Base-by-base conservation (phyloP, 2,329 filamentous ascomycete genomes). In the Acrocalymma vagum region DNA sequence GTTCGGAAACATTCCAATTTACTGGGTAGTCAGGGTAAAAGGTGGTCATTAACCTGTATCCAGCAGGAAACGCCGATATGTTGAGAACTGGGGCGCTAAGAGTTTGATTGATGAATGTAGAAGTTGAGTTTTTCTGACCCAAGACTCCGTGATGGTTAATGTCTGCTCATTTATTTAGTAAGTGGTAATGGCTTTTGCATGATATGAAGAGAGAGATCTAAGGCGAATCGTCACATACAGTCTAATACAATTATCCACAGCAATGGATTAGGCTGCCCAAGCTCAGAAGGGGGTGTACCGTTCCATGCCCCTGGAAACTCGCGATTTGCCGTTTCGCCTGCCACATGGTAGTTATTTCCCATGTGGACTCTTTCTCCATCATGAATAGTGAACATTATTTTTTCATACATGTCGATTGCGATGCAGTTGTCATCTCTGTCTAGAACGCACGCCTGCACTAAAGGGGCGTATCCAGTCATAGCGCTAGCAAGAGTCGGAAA, bases 401-500 rank as follows among this genome's bases (percentile, higher is more conserved):
- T 25, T 1, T 18, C 3, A n/a, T 56, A 57, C 1, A 37, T 38
- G 7, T 16, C 9, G 8, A 54, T 52, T 1, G 28, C 35, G 1
- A 49, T 43, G 9, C 17, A 36, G 13, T 50, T 53, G 9, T 38
- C 28, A 11, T 27, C 9, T 10, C 17, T n/a, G n/a, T 41, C 46
- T 3, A 17, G 23, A 3, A 61, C 32, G 13, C 32, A 53, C 3
- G 54, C 28, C 5, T 38, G 20, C 8, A 51, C 31, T 3, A 44
- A 41, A 1, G 23, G 33, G 1, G 27, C 46, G 15, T 61, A 61
- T 11, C 54, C 54, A 22, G 49, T 53, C 54, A 61, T 55, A 3
- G 58, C 50, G 10, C 56, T 51, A 2, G 43, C 38, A 5, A 61
- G 26, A 1, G 51, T 61, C 4, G 54, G 54, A 28, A 57, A 60